Percentiles rank a stretch among this genome's conserved stretches.
Conservation (phyloP, 495 filamentous ascomycete genomes). For the Lophiostoma macrostomum region DNA sequence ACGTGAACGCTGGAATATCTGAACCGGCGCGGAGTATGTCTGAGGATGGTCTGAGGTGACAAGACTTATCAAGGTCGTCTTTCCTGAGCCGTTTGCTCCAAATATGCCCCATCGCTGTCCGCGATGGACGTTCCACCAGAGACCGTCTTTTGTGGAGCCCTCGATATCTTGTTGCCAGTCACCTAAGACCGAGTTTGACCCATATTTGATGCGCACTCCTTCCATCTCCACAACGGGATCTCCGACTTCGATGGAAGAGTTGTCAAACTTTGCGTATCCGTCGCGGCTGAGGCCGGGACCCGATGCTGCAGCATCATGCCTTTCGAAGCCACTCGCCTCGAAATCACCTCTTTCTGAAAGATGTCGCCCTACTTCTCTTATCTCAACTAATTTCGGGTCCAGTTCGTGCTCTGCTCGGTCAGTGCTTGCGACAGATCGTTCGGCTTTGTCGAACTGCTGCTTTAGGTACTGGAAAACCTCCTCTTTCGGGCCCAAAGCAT, state of each 20-base stretch:
- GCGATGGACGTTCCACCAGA: slow-evolving; percentile 77
- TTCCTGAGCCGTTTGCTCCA: slow-evolving; percentile 85
- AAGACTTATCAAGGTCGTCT: slow-evolving; percentile 88
- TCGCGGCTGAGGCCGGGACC: slow-evolving; percentile 35
- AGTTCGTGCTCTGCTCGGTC: slow-evolving; percentile 31
- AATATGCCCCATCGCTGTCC: slow-evolving; percentile 90
- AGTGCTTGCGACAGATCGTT: neutral
- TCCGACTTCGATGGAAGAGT: slow-evolving; percentile 31
- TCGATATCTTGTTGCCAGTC: slow-evolving; percentile 65
- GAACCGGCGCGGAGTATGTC: slow-evolving; percentile 82
- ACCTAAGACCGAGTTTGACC: slow-evolving; percentile 70
- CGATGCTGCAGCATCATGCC: slow-evolving; percentile 6
- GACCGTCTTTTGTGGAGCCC: slow-evolving; percentile 51
- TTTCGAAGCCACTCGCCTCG: slow-evolving; percentile 30
- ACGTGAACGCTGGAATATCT: slow-evolving; percentile 76
- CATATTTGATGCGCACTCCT: slow-evolving; percentile 75
- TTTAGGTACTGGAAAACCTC: slow-evolving; percentile 50
- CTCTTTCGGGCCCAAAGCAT: slow-evolving; percentile 55
- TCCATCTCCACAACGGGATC: slow-evolving; percentile 83
- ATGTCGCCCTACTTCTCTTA: slow-evolving; percentile 51
- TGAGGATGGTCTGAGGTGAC: slow-evolving; percentile 96
- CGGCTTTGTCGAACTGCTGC: slow-evolving; percentile 40
- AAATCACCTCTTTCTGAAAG: slow-evolving; percentile 48
- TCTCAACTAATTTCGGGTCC: slow-evolving; percentile 52
- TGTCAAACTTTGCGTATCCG: slow-evolving; percentile 31